Conservation (phyloP, 176 grass and related monocot species). For the Zizania latifolia region DNA sequence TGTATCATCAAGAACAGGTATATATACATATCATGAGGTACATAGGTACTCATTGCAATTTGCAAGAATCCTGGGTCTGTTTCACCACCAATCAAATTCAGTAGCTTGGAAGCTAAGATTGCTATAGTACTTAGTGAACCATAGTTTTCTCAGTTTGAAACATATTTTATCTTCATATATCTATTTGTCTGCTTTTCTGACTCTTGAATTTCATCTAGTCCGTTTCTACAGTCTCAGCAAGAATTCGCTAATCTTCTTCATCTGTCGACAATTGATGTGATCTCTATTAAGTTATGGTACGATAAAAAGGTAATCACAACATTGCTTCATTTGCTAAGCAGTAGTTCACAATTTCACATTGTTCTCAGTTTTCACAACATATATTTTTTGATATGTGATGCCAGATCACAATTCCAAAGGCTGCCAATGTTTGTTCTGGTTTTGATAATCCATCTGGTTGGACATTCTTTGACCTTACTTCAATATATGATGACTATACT, state of each 20-base stretch:
- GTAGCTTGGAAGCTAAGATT: background rate
- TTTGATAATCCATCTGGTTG: slow-evolving; percentile 72
- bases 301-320: slow-evolving; percentile 59
- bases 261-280: slow-evolving; percentile 46
- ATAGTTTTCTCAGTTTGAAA: slow-evolving; percentile 2
- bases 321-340: background rate
- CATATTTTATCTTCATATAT: background rate
- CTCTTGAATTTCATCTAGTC: slow-evolving; percentile 42
- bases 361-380: background rate
- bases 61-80: background rate
- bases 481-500: slow-evolving; percentile 67
- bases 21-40: background rate
- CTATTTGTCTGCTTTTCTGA: slow-evolving; percentile 20
- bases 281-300: slow-evolving; percentile 80
- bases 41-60: background rate
- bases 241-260: slow-evolving; percentile 72
- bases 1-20: slow-evolving; percentile 67
- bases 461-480: slow-evolving; percentile 72
- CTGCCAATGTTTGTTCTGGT: slow-evolving; percentile 62
- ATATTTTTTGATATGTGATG: slow-evolving; percentile 13
- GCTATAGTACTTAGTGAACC: background rate
- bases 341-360: background rate
- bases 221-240: slow-evolving; percentile 44
- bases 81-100: background rate
- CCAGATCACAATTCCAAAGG: slow-evolving; percentile 67